These are phyloP conservation scores for Acanthamoeba quina DNA, from an alignment of 208 protist genomes.

Conservation along the genomic window DNA sequence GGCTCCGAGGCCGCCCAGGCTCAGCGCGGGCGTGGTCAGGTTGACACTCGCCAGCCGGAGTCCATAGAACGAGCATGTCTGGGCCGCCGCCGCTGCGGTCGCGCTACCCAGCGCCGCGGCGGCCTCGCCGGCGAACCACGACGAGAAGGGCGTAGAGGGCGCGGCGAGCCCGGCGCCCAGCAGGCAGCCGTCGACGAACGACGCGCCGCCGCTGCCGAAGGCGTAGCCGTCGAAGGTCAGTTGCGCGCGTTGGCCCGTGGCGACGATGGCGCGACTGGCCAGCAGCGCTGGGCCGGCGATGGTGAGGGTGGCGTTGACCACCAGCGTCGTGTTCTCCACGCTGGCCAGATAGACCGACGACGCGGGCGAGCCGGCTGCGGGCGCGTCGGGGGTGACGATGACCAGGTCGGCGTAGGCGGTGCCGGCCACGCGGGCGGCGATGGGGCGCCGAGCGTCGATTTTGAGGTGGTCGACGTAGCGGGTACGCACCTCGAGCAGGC, in stretches of 20 bases:
- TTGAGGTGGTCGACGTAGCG: background rate
- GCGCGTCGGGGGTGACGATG: background rate
- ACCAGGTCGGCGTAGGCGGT: slow-evolving; percentile 27
- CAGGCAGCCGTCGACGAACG: slow-evolving; percentile 51
- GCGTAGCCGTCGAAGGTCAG: background rate
- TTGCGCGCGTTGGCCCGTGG: background rate
- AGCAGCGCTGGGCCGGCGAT: background rate
- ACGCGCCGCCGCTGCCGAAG: background rate
- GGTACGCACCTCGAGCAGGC: slow-evolving; percentile 26
- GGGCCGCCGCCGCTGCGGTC: background rate
- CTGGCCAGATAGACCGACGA: background rate
- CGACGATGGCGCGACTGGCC: slow-evolving; percentile 22
- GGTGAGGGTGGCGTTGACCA: slow-evolving; percentile 16
- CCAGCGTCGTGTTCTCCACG: slow-evolving; percentile 48
- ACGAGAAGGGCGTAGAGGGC: background rate
- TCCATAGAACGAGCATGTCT: background rate
- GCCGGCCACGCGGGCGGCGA: background rate
- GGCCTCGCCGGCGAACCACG: background rate
- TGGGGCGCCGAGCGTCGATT: background rate
- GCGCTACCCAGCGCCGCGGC: background rate
- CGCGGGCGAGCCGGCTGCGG: background rate
- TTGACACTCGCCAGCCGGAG: background rate
- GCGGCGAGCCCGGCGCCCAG: background rate
- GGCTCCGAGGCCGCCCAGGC: background rate
- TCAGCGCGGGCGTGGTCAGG: background rate